Conservation (phyloP, 345 rosid species). For the Draba incana region DNA sequence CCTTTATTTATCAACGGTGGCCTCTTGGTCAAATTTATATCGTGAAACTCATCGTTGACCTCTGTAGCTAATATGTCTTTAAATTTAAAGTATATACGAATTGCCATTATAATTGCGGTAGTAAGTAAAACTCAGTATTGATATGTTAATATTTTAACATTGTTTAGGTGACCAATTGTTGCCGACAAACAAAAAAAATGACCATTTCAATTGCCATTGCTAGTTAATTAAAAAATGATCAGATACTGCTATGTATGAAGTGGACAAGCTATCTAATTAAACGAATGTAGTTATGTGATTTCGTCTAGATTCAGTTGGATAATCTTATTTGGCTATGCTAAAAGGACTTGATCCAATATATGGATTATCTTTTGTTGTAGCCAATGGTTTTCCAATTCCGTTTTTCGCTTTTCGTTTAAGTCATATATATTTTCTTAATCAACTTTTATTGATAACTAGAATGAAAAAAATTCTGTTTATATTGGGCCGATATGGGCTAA, state of each 20-base stretch:
- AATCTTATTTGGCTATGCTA: slow-evolving; percentile 14
- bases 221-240: not conserved
- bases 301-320: slow-evolving; percentile 23
- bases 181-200: slow-evolving; percentile 11
- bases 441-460: not conserved
- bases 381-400: not conserved
- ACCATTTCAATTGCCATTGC: slow-evolving; percentile 6
- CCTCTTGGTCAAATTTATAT: no score
- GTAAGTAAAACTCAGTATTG: slow-evolving; percentile 3
- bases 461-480: not conserved
- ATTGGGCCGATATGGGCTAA: no score
- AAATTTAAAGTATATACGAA: no score
- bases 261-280: slow-evolving; percentile 23
- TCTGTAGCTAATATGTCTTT: no score
- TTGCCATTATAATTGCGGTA: not conserved
- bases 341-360: slow-evolving; percentile 1
- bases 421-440: not conserved
- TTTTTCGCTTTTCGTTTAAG: not conserved
- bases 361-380: not conserved
- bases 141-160: not conserved
- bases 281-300: slow-evolving; percentile 25
- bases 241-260: not conserved
- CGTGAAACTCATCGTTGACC: no score
- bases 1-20: no score
- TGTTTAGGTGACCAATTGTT: not conserved